Percentiles rank a stretch among this genome's conserved stretches.
These are phyloP conservation scores for Sechiopsis laciniata DNA, from an alignment of 306 rosid genomes.

Conservation along the genomic window DNA sequence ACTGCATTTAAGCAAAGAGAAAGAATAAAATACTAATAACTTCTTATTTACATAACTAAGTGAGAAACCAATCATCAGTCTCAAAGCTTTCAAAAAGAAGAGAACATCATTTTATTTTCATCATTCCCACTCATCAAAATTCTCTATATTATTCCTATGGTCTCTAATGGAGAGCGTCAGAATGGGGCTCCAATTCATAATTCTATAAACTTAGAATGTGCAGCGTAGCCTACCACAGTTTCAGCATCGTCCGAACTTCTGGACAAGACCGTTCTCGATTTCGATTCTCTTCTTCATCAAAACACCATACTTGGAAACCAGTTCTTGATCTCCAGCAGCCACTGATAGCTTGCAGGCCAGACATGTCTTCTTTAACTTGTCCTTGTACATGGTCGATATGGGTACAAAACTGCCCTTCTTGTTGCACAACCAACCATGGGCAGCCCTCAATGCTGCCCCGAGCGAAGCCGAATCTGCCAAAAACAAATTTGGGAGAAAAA, in stretches of 20 bases:
- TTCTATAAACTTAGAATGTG: slow-evolving; percentile 1
- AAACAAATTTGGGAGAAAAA: neutral
- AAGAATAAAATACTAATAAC: neutral
- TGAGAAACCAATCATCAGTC: neutral
- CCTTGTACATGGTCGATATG: slow-evolving; percentile 54
- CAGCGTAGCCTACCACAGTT: neutral
- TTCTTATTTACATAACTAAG: neutral
- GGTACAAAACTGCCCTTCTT: slow-evolving; percentile 60
- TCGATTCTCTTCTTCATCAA: slow-evolving; percentile 72
- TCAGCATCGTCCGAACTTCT: slow-evolving; percentile 59
- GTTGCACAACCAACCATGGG: slow-evolving; percentile 87
- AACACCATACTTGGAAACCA: slow-evolving; percentile 51
- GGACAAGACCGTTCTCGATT: slow-evolving; percentile 70
- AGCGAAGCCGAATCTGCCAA: slow-evolving; percentile 86
- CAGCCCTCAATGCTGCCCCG: slow-evolving; percentile 95
- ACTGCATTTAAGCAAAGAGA: neutral
- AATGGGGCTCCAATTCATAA: neutral
- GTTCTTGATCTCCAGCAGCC: slow-evolving; percentile 47
- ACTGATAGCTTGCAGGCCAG: slow-evolving; percentile 61
- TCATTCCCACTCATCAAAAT: neutral
- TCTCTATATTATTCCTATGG: slow-evolving; percentile 2
- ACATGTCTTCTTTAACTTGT: slow-evolving; percentile 59
- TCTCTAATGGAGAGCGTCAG: neutral
- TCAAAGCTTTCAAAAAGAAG: slow-evolving; percentile 3
- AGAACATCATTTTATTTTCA: neutral